phyloP scores from a whole-genome alignment of 441 rosid genomes.

The Bocquillonia castaneifolia region DNA sequence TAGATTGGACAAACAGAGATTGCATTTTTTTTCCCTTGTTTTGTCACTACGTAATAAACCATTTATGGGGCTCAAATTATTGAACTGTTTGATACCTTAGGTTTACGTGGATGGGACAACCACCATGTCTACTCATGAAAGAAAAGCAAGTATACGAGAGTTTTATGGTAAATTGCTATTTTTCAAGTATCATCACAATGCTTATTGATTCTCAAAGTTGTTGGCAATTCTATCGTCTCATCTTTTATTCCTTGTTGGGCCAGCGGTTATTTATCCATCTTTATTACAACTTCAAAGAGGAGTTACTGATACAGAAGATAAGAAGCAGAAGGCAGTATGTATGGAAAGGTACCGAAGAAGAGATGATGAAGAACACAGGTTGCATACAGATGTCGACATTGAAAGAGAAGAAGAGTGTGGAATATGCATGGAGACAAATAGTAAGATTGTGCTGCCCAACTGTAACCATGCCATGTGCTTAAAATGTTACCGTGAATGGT shows the following conservation, averaged over 20 bases:
- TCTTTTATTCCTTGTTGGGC: slow-evolving; percentile 15
- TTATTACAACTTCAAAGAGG: slow-evolving; percentile 54
- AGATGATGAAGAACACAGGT: slow-evolving; percentile 38
- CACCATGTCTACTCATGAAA: slow-evolving; percentile 62
- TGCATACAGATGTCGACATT: slow-evolving; percentile 33
- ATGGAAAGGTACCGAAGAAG: slow-evolving; percentile 49
- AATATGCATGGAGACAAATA: slow-evolving; percentile 61
- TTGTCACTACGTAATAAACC: neutral
- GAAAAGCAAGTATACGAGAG: slow-evolving; percentile 62
- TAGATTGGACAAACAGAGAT: neutral
- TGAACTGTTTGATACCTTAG: slow-evolving; percentile 25
- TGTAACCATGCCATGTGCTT: slow-evolving; percentile 63
- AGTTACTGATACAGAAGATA: slow-evolving; percentile 55
- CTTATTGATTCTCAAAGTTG: neutral
- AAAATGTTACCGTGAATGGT: slow-evolving; percentile 67
- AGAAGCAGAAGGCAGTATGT: slow-evolving; percentile 49
- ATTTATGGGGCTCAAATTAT: slow-evolving; percentile 4
- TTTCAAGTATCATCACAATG: neutral
- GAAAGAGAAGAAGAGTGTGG: slow-evolving; percentile 77
- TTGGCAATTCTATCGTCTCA: slow-evolving; percentile 2
- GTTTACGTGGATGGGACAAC: slow-evolving; percentile 65
- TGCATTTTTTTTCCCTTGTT: neutral
- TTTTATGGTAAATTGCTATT: slow-evolving; percentile 43
- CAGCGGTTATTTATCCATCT: slow-evolving; percentile 70
- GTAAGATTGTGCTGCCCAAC: slow-evolving; percentile 56